Conservation (phyloP, 108 stramenopile species). For the Epithemia pelagica region DNA sequence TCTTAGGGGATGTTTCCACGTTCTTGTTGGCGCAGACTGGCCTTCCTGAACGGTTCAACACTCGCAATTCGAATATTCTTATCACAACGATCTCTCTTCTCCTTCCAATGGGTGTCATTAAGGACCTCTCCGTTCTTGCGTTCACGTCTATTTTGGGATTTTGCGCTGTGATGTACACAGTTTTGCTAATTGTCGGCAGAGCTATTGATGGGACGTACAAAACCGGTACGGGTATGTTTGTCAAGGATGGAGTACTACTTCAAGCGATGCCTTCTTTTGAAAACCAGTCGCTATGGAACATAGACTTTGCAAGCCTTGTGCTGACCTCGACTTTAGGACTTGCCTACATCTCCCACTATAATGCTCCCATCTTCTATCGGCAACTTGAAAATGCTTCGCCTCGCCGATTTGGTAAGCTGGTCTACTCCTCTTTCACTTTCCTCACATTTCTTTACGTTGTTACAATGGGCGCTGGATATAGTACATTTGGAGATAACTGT, state of each 20-base stretch:
- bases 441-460: conserved; percentile 31
- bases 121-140: conserved; percentile 42
- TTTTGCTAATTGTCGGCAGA: conserved; percentile 36
- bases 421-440: conserved; percentile 25
- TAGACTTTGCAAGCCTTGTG: conserved; percentile 43
- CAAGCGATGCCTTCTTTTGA: conserved; percentile 23
- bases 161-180: conserved; percentile 43
- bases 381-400: conserved; percentile 23
- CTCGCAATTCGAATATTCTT: conserved; percentile 34
- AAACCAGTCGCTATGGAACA: conserved; percentile 28
- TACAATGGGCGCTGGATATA: conserved; percentile 43
- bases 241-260: conserved; percentile 20
- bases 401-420: conserved; percentile 33
- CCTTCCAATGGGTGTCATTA: conserved; percentile 39
- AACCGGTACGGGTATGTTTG: conserved; percentile 30
- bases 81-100: conserved; percentile 21
- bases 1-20: conserved; percentile 52
- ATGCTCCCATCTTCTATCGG: conserved; percentile 42
- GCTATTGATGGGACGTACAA: conserved; percentile 44
- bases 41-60: conserved; percentile 28
- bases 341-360: conserved; percentile 53
- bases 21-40: conserved; percentile 31
- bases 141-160: conserved; percentile 54
- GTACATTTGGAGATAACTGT: conserved; percentile 52
- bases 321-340: conserved; percentile 44